Conservation (phyloP, 495 filamentous ascomycete genomes). For the Penicillium cosmopolitanum region DNA sequence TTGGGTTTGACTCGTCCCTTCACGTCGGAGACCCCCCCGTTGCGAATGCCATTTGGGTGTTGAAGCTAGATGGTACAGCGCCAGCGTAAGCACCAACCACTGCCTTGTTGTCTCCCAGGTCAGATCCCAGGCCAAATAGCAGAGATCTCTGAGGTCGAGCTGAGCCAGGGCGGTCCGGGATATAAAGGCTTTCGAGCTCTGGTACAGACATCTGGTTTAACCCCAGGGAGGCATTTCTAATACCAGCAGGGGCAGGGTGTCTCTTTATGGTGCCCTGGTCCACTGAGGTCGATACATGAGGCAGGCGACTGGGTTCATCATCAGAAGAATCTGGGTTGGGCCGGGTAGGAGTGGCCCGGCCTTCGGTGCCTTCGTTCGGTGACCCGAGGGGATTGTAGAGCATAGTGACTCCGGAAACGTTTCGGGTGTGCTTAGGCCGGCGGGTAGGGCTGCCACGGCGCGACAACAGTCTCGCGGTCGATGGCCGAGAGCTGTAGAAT, state of each 20-base stretch:
- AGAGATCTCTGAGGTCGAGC: conserved; percentile 55
- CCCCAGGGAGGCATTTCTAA: conserved; percentile 54
- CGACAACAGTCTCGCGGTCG: conserved; percentile 44
- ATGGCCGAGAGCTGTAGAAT: conserved; percentile 52
- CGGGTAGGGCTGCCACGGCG: conserved; percentile 45
- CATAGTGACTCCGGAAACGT: conserved; percentile 77
- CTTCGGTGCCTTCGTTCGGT: conserved; percentile 51
- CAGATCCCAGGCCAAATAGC: conserved; percentile 70
- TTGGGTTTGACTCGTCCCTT: conserved; percentile 53
- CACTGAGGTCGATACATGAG: conserved; percentile 26
- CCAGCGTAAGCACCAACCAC: conserved; percentile 55
- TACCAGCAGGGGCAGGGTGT: conserved; percentile 23
- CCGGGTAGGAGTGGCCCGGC: conserved; percentile 32
- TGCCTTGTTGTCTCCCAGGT: conserved; percentile 70
- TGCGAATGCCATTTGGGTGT: conserved; percentile 76
- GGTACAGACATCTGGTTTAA: conserved; percentile 56
- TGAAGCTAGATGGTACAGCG: conserved; percentile 72
- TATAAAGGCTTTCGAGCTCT: conserved; percentile 49
- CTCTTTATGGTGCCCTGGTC: conserved; percentile 35
- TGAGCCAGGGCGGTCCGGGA: conserved; percentile 34
- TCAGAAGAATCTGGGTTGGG: conserved; percentile 30
- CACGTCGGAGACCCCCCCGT: conserved; percentile 50
- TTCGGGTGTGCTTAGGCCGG: conserved; percentile 51
- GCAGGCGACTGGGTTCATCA: conserved; percentile 22
- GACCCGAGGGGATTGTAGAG: conserved; percentile 58